phyloP scores from a whole-genome alignment of 2,329 filamentous ascomycete species.

The Ceratocystiopsis sp. region DNA sequence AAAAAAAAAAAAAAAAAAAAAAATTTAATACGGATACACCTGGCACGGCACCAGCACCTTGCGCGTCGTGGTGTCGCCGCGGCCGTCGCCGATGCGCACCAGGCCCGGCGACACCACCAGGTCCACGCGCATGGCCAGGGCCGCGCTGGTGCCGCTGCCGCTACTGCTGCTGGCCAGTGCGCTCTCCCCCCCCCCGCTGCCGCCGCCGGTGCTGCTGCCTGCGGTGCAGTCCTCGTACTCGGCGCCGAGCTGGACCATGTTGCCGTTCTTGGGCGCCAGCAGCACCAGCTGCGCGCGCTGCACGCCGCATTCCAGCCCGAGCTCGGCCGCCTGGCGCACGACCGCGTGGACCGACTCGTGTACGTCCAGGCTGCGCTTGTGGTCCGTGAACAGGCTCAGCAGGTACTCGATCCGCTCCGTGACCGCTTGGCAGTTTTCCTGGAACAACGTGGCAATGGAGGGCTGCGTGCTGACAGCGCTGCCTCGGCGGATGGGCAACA shows the following conservation, averaged over 20 bases:
- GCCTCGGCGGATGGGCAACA: neutral
- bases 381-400: conserved; percentile 4
- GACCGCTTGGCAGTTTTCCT: conserved; percentile 3
- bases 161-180: too few species aligned
- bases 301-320: conserved; percentile 8
- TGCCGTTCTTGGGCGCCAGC: neutral
- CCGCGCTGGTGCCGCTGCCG: conserved; percentile 1
- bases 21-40: conserved; percentile 1
- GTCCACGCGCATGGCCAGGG: conserved; percentile 3
- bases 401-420: neutral
- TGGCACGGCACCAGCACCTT: conserved; percentile 6
- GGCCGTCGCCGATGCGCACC: conserved; percentile 7
- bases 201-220: neutral
- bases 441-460: neutral
- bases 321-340: conserved; percentile 4
- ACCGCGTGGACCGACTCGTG: conserved; percentile 2
- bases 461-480: neutral
- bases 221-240: conserved; percentile 7
- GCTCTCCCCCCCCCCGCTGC: too few species aligned
- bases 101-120: conserved; percentile 6
- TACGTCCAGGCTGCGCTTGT: conserved; percentile 1
- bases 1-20: neutral
- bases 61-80: conserved; percentile 1
- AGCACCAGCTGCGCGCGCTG: conserved; percentile 6
- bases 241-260: conserved; percentile 1